These are phyloP conservation scores for Solanum chiquidenum DNA, from an alignment of 257 asterid genomes.

Conservation along the genomic window DNA sequence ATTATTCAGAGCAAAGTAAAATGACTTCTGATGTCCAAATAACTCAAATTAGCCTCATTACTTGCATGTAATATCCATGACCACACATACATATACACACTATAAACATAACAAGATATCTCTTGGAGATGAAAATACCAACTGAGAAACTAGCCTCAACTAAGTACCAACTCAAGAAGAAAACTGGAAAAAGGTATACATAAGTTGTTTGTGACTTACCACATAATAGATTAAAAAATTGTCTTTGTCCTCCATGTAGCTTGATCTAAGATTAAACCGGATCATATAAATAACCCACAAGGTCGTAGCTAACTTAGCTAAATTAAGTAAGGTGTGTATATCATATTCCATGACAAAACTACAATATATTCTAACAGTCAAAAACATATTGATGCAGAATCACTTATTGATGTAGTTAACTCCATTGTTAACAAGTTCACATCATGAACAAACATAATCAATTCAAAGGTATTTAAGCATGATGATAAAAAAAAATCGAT, in stretches of 20 bases:
- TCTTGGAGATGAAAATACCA: neutral
- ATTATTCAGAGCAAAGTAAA: neutral
- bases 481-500: no score
- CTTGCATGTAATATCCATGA: neutral
- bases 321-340: conserved; percentile 69
- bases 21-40: neutral
- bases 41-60: neutral
- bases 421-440: no score
- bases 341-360: conserved; percentile 73
- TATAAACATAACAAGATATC: neutral
- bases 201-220: conserved; percentile 29
- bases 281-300: conserved; percentile 74
- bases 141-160: neutral
- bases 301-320: conserved; percentile 56
- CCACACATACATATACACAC: neutral
- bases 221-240: conserved; percentile 47
- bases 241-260: conserved; percentile 75
- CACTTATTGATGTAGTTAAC: no score
- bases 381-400: conserved; percentile 10
- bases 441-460: no score
- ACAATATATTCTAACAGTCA: conserved; percentile 68
- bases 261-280: conserved; percentile 48
- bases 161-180: neutral
- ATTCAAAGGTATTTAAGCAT: no score
- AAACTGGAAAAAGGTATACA: neutral